Percentiles rank a stretch among this genome's conserved stretches.
Conservation (phyloP, 2,329 filamentous ascomycete species). For the Ophiostoma himal-ulmi region DNA sequence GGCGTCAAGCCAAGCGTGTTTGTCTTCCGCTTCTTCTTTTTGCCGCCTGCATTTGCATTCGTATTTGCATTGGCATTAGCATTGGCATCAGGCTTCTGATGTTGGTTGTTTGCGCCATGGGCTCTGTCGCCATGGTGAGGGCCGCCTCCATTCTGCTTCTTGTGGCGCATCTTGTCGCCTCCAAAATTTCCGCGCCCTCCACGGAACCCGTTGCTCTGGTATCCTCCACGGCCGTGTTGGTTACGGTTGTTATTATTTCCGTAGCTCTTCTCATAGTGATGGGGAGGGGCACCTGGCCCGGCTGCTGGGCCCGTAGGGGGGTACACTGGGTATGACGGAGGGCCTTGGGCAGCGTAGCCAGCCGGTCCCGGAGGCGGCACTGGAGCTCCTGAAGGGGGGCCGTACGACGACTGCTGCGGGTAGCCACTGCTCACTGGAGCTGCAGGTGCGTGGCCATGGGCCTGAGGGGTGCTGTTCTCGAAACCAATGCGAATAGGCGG, state of each 20-base stretch:
- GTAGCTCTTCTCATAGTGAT: slow-evolving; percentile 32
- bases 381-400: slow-evolving; percentile 28
- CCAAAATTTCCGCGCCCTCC: slow-evolving; percentile 34
- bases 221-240: slow-evolving; percentile 36
- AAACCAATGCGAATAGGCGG: slow-evolving; percentile 52
- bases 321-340: slow-evolving; percentile 37
- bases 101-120: slow-evolving; percentile 25
- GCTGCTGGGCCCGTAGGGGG: slow-evolving; percentile 35
- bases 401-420: slow-evolving; percentile 33
- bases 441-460: slow-evolving; percentile 35
- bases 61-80: neutral
- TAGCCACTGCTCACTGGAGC: slow-evolving; percentile 44
- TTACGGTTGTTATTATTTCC: slow-evolving; percentile 28
- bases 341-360: slow-evolving; percentile 29
- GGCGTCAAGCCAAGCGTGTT: slow-evolving; percentile 68
- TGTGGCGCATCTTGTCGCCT: slow-evolving; percentile 37
- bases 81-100: slow-evolving; percentile 48
- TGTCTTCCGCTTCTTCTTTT: slow-evolving; percentile 66
- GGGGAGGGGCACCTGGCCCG: slow-evolving; percentile 28
- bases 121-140: slow-evolving; percentile 2
- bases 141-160: slow-evolving; percentile 23
- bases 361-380: slow-evolving; percentile 27
- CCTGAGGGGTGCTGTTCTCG: slow-evolving; percentile 34
- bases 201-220: slow-evolving; percentile 31
- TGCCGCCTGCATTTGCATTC: slow-evolving; percentile 40